Evolutionary conservation across 805 yeast species (phyloP).

Genomic region (Spathaspora boniae): DNA sequence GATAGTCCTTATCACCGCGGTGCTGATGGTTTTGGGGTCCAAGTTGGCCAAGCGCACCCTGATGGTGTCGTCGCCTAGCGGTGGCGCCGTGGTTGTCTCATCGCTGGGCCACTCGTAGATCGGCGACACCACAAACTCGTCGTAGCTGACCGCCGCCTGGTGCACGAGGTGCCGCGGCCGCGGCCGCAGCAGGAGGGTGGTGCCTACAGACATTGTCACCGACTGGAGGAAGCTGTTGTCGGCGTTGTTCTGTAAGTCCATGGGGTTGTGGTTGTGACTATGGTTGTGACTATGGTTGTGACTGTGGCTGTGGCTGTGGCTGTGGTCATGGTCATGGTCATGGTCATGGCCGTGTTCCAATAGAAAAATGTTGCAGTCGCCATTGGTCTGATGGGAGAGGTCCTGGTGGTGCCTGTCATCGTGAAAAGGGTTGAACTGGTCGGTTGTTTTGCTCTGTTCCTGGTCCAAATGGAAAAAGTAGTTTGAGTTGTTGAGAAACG

Average conservation of each 20-base stretch:
- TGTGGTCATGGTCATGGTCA: constrained; percentile 3
- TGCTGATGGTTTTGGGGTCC: constrained; percentile 9
- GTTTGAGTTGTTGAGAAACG: constrained; percentile 1
- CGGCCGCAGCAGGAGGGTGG: constrained; percentile 6
- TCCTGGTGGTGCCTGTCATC: not conserved
- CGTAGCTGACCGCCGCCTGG: constrained; percentile 1
- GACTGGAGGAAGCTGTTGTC: not conserved
- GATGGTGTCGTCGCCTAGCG: constrained; percentile 7
- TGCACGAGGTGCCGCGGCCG: constrained; percentile 3
- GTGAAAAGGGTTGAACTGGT: no score
- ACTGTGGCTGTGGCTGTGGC: constrained; percentile 1
- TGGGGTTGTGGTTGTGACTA: constrained; percentile 2
- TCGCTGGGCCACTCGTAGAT: constrained; percentile 12
- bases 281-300: not conserved
- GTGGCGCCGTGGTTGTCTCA: constrained; percentile 5
- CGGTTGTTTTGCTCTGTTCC: no score
- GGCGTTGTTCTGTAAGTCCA: no score
- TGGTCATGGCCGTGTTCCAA: not conserved
- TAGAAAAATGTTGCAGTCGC: not conserved
- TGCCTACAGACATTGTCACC: no score
- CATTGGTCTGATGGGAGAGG: not conserved
- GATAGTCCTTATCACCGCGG: constrained; percentile 10
- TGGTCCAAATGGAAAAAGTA: constrained; percentile 5
- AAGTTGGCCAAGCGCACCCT: constrained; percentile 5
- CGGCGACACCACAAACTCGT: constrained; percentile 8